Evolutionary conservation across 1,284 basidiomycete species (phyloP), one percentile per base, ranked within the genome.

Genomic region (Rhodotorula sp.): DNA sequence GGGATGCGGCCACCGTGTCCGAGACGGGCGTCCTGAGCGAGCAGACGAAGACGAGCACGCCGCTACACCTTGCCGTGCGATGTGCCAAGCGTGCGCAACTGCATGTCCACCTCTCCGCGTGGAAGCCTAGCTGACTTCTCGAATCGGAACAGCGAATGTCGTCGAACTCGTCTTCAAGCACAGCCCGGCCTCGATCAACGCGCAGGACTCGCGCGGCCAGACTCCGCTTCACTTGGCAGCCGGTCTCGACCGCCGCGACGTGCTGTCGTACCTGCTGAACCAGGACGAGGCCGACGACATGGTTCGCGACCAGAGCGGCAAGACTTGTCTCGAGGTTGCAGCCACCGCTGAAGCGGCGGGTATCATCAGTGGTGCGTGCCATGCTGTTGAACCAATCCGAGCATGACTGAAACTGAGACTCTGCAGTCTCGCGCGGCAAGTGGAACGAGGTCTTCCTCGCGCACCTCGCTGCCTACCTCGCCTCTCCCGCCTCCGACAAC

Each of bases 171-270:
- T 79, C 50, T 72, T 77, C 45, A 67, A 71, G 42, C 75, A 77
- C 45, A 64, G 64, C 2, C 76, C 78, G 0, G 21, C 54, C 21
- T 67, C 73, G 8, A 46, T 79, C 66, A 78, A 76, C 61, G 68
- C 75, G 1, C 70, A 72, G 27, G 82, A 83, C 56, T 49, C 74
- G 0, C 78, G 81, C 19, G 88, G 89, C 4, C 91, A 89, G 10
- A 94, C 93, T 0, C 86, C 94, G 0, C 85, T 97, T 0, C 95
- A 98, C 80, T 86, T 97, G 14, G 93, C 94, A 0, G 88, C 91
- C 0, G 88, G 89, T 1, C 85, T 94, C 2, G 91, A 91, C 7
- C 85, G 95, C 50, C 82, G 86, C 4, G 95, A 97, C 71, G 87
- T 92, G 14, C 89, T 85, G 72, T 72, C 78, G 68, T 76, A 79